phyloP scores from a whole-genome alignment of 345 rosid genomes.

The Hevea brasiliensis region DNA sequence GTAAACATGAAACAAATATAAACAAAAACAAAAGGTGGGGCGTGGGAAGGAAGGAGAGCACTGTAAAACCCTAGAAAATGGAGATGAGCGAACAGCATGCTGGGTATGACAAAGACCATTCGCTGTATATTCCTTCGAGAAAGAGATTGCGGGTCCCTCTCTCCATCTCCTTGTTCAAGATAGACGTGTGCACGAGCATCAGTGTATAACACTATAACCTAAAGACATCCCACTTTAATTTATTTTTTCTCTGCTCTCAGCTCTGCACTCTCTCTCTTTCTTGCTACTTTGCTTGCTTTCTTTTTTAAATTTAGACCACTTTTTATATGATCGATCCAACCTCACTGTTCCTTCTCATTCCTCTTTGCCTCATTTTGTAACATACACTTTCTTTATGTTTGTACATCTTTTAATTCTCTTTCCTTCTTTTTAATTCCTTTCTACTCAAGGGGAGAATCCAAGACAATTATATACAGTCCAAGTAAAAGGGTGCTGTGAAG shows the following conservation, averaged over 20 bases:
- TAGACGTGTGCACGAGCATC: conserved; percentile 33
- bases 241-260: neutral
- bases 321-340: too few relatives aligned
- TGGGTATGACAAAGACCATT: conserved; percentile 52
- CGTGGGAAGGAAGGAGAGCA: neutral
- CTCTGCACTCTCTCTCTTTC: too few relatives aligned
- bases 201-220: conserved; percentile 25
- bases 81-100: conserved; percentile 40
- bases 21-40: neutral
- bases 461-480: conserved; percentile 38
- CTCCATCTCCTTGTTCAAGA: too few relatives aligned
- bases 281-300: neutral
- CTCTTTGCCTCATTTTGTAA: conserved; percentile 27
- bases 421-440: neutral
- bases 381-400: conserved; percentile 25
- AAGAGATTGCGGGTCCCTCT: conserved; percentile 38
- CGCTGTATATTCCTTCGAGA: conserved; percentile 72
- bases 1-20: too few relatives aligned
- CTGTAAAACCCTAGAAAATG: conserved; percentile 51
- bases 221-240: conserved; percentile 29
- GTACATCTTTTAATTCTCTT: neutral
- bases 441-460: conserved; percentile 41
- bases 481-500: conserved; percentile 25
- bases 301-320: neutral
- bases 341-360: conserved; percentile 14